Evolutionary conservation across 345 rosid species (phyloP).

Genomic region (Microthlaspi erraticum): DNA sequence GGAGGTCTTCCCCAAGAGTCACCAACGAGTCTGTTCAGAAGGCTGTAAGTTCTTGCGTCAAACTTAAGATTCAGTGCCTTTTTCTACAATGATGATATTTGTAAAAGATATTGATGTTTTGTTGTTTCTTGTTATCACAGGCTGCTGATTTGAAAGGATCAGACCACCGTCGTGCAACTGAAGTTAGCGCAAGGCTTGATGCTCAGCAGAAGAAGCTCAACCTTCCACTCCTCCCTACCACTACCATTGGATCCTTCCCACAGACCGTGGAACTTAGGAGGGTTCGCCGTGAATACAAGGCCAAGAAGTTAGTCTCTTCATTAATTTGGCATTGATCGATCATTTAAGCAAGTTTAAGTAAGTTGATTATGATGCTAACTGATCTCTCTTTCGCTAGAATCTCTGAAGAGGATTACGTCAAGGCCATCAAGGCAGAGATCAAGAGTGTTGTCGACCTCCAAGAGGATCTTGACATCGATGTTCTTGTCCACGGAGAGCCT

Average conservation of each 20-base stretch:
- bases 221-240: slow-evolving; percentile 94
- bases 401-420: slow-evolving; percentile 90
- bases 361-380: slow-evolving; percentile 24
- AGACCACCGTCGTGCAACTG: slow-evolving; percentile 89
- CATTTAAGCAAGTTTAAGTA: background rate
- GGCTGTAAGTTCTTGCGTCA: slow-evolving; percentile 65
- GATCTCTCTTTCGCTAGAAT: slow-evolving; percentile 53
- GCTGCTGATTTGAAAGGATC: slow-evolving; percentile 95
- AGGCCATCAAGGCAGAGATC: slow-evolving; percentile 92
- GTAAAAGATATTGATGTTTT: slow-evolving; percentile 1
- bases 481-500: slow-evolving; percentile 97
- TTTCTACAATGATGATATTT: background rate
- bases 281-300: slow-evolving; percentile 98
- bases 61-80: slow-evolving; percentile 2
- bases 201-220: slow-evolving; percentile 97
- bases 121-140: slow-evolving; percentile 49
- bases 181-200: slow-evolving; percentile 86
- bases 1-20: slow-evolving; percentile 90
- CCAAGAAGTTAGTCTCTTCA: slow-evolving; percentile 61
- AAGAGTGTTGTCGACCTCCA: slow-evolving; percentile 87
- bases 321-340: background rate
- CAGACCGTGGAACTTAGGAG: slow-evolving; percentile 93
- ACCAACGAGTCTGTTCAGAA: slow-evolving; percentile 91
- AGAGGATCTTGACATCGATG: slow-evolving; percentile 96
- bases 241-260: slow-evolving; percentile 97